Percentiles rank a stretch among this genome's conserved stretches.
Conservation (phyloP, 1,139 yeast genomes). For the Yamadazyma trypodendri region DNA sequence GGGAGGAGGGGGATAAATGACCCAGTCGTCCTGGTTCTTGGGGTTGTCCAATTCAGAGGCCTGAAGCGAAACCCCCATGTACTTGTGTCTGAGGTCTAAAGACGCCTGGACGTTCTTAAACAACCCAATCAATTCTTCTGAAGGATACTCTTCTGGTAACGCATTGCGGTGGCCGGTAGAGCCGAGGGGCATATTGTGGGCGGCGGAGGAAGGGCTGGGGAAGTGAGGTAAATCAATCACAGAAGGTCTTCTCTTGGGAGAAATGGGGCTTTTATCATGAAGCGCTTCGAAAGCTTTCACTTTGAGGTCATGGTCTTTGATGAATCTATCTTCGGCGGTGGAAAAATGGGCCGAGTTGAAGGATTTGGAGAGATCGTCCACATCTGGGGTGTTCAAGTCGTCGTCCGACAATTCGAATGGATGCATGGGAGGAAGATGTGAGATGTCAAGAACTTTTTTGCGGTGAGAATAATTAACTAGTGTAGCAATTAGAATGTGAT, state of each 20-base stretch:
- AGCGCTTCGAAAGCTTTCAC: slow-evolving; percentile 61
- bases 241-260: slow-evolving; percentile 44
- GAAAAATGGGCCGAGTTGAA: slow-evolving; percentile 57
- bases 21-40: slow-evolving; percentile 70
- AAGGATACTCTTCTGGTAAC: slow-evolving; percentile 65
- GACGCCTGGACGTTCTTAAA: slow-evolving; percentile 72
- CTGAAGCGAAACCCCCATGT: slow-evolving; percentile 71
- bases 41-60: slow-evolving; percentile 71
- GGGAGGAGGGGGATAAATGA: slow-evolving; percentile 91
- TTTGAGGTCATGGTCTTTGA: slow-evolving; percentile 72
- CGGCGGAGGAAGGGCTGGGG: slow-evolving; percentile 21
- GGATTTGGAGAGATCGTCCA: slow-evolving; percentile 21
- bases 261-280: slow-evolving; percentile 26
- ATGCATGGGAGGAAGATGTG: background rate
- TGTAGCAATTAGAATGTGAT: too few relatives aligned
- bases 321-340: slow-evolving; percentile 63
- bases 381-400: background rate
- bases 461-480: too few relatives aligned
- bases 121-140: slow-evolving; percentile 67
- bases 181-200: slow-evolving; percentile 14
- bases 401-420: slow-evolving; percentile 9
- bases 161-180: slow-evolving; percentile 41
- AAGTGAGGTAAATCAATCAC: slow-evolving; percentile 47
- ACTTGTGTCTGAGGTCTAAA: slow-evolving; percentile 73
- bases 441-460: background rate